phyloP scores from a whole-genome alignment of 495 filamentous ascomycete genomes.

The Apiosordaria backusii region DNA sequence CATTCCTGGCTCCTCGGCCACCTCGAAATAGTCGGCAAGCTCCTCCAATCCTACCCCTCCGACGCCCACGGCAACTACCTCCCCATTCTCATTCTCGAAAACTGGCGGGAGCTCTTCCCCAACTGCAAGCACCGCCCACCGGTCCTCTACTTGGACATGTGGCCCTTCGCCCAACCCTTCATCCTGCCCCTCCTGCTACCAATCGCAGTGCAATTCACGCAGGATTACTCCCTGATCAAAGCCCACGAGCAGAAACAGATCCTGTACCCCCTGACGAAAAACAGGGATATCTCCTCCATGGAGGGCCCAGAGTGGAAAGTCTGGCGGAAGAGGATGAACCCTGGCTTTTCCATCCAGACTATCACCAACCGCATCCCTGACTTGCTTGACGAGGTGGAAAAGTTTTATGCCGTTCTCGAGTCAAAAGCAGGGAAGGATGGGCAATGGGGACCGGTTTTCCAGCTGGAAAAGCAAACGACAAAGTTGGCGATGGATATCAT shows the following conservation, averaged over 20 bases:
- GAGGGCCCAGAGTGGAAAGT: slow-evolving; percentile 39
- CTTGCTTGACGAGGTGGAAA: slow-evolving; percentile 36
- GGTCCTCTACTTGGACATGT: slow-evolving; percentile 44
- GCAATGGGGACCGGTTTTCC: slow-evolving; percentile 34
- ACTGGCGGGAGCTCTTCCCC: not conserved
- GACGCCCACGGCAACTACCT: not conserved
- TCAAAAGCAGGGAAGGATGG: slow-evolving; percentile 19
- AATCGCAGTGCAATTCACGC: not conserved
- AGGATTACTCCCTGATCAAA: not conserved
- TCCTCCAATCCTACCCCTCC: not conserved
- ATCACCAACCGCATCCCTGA: slow-evolving; percentile 36
- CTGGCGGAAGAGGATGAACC: slow-evolving; percentile 37
- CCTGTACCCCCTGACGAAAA: slow-evolving; percentile 24
- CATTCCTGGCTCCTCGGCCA: not conserved
- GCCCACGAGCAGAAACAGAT: not conserved
- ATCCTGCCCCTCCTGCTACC: slow-evolving; percentile 13
- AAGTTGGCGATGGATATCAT: slow-evolving; percentile 41
- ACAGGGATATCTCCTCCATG: slow-evolving; percentile 31
- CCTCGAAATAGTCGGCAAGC: not conserved
- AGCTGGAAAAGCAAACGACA: slow-evolving; percentile 30
- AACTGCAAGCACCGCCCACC: not conserved
- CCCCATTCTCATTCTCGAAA: not conserved
- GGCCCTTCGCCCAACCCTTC: slow-evolving; percentile 40
- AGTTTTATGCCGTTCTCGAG: slow-evolving; percentile 31
- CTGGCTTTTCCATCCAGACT: slow-evolving; percentile 40